A percentile compares a stretch with the other conserved stretches of the same genome.
These are phyloP conservation scores for Cetradonia linearis DNA, from an alignment of 495 filamentous ascomycete species.

Conservation along the genomic window DNA sequence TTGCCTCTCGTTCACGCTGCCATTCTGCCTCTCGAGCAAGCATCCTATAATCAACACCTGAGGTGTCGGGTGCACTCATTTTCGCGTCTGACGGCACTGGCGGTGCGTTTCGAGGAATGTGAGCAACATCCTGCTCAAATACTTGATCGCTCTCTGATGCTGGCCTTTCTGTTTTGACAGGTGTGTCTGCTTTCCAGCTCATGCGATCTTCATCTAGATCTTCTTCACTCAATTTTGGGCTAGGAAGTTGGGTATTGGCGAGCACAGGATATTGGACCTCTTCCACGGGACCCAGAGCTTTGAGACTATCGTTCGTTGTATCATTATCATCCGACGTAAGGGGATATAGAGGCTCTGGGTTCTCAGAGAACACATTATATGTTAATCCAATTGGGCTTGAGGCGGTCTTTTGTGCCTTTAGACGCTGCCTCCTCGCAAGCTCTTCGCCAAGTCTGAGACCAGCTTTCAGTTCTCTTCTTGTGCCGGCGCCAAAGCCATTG, in stretches of 20 bases:
- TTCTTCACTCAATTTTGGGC: slow-evolving; percentile 23
- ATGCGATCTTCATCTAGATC: slow-evolving; percentile 27
- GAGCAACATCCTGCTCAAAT: neutral
- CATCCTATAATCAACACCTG: slow-evolving; percentile 15
- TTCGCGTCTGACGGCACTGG: neutral
- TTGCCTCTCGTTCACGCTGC: slow-evolving; percentile 41
- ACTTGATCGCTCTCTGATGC: neutral
- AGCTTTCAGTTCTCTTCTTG: slow-evolving; percentile 36
- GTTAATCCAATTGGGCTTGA: neutral
- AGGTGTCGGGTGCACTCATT: neutral
- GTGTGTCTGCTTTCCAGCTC: slow-evolving; percentile 30
- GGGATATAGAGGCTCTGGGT: neutral
- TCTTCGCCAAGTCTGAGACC: slow-evolving; percentile 42
- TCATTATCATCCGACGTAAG: neutral
- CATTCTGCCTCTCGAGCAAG: slow-evolving; percentile 34
- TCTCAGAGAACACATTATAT: slow-evolving; percentile 7
- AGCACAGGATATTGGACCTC: slow-evolving; percentile 14
- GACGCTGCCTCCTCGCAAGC: slow-evolving; percentile 32
- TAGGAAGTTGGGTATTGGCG: slow-evolving; percentile 23
- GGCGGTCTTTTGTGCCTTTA: neutral
- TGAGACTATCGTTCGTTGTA: slow-evolving; percentile 10
- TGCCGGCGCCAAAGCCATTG: slow-evolving; percentile 36
- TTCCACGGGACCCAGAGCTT: neutral
- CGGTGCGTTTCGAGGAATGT: neutral
- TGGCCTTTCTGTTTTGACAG: slow-evolving; percentile 5